Base-by-base conservation (phyloP, 495 filamentous ascomycete genomes). In the Penicillium cinerascens region DNA sequence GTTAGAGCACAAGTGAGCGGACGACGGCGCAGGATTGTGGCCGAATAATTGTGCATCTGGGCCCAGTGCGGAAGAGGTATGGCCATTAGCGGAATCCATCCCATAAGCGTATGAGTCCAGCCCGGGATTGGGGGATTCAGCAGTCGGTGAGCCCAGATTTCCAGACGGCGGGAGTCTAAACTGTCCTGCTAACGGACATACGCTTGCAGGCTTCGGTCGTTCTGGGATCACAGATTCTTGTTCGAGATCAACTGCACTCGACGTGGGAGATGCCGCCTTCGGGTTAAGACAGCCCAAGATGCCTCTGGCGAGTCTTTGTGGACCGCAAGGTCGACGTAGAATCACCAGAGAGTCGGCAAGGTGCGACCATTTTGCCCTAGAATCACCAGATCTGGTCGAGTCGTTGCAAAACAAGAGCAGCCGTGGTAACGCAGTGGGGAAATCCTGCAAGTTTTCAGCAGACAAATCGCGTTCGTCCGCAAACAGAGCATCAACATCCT, bases 261-360 rank as follows among this genome's bases (percentile, higher is more conserved):
- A 13, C 11, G 29, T 3, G 10, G 10, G 9, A 13, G 29, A 3
- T 13, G 10, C 4, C 1, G 29, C 9, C 29, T 29, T 48, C 18
- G 26, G 1, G 6, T 40, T 6, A 25, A 73, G 45, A 42, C 63
- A 71, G 42, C 52, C 60, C n/a, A 60, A 54, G 75, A 73, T 56
- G 67, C 73, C 62, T 6, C 78, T 82, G 4, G 78, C 81, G 18
- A 86, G 63, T 56, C 85, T 87, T 47, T 84, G 75, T 15, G 84
- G 84, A 2, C 82, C 84, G 52, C 71, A 80, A 13, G 79, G 78
- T 29, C 70, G 75, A 26, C 70, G 70, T 6, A 79, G 54, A 35
- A 76, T 65, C 36, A 66, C 68, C 23, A 74, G 52, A 9, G 64
- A 52, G 8, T 50, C 38, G n/a, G 67, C 55, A 26, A 67, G 35